phyloP scores from a whole-genome alignment of 1,139 yeast genomes.

The Kurtzmaniella quercitrusa region DNA sequence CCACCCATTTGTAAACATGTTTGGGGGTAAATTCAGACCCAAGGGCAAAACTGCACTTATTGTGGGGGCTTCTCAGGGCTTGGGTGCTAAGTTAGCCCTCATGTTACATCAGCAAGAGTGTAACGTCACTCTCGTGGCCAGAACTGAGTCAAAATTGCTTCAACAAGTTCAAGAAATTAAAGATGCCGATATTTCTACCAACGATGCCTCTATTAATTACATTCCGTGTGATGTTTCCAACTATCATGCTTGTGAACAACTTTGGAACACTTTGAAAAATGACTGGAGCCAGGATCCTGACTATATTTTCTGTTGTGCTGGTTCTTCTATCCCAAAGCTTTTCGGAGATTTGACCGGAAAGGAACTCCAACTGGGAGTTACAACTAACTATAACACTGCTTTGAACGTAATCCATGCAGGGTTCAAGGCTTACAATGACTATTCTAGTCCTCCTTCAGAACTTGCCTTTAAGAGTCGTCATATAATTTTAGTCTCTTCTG shows the following conservation, averaged over 20 bases:
- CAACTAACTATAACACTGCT: slow-evolving; percentile 70
- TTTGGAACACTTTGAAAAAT: slow-evolving; percentile 27
- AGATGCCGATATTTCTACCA: slow-evolving; percentile 10
- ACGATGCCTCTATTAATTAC: slow-evolving; percentile 30
- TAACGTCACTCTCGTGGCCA: slow-evolving; percentile 66
- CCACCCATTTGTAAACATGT: slow-evolving; percentile 13
- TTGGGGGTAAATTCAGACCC: slow-evolving; percentile 26
- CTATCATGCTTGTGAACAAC: slow-evolving; percentile 41
- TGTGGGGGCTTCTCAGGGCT: slow-evolving; percentile 94
- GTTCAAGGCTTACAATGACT: slow-evolving; percentile 31
- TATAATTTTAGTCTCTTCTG: slow-evolving; percentile 74
- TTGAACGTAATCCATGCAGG: slow-evolving; percentile 65
- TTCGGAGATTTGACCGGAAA: slow-evolving; percentile 61
- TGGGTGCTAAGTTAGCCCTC: slow-evolving; percentile 77
- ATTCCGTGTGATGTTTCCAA: slow-evolving; percentile 64
- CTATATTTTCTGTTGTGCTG: slow-evolving; percentile 81
- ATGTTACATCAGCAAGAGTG: slow-evolving; percentile 56
- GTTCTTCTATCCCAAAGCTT: slow-evolving; percentile 76
- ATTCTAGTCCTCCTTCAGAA: neutral
- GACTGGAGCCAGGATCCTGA: slow-evolving; percentile 50
- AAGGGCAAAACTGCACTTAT: slow-evolving; percentile 64
- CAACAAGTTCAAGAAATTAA: slow-evolving; percentile 45
- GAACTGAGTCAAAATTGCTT: slow-evolving; percentile 58
- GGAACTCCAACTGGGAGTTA: slow-evolving; percentile 59
- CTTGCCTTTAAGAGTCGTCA: slow-evolving; percentile 35